Conservation (phyloP, 768 basidiomycete genomes). For the Floccularia luteovirens region DNA sequence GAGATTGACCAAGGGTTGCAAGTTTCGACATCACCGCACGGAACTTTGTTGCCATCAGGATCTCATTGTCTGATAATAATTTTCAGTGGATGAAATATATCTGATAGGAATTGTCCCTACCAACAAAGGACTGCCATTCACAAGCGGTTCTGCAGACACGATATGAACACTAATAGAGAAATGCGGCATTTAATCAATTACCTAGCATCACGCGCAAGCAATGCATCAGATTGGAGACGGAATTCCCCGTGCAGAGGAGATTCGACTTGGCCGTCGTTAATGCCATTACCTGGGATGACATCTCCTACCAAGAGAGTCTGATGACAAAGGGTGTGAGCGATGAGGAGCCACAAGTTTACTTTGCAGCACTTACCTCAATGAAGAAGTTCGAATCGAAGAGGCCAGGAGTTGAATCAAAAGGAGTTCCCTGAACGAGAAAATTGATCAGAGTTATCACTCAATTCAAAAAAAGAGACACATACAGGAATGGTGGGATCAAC, state of each 20-base stretch:
- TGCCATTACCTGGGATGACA: conserved; percentile 15
- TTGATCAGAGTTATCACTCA: conserved; percentile 4
- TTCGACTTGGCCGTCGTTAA: conserved; percentile 14
- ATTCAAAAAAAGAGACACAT: not conserved
- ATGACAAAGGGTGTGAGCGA: not conserved
- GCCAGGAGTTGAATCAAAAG: conserved; percentile 22
- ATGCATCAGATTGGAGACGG: conserved; percentile 20
- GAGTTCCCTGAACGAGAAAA: conserved; percentile 11
- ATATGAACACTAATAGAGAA: not conserved
- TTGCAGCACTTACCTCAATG: conserved; percentile 12
- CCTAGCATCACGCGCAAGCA: conserved; percentile 16
- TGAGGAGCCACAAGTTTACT: not conserved
- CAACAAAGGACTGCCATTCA: conserved; percentile 29
- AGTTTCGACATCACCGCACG: conserved; percentile 22
- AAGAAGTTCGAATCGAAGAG: conserved; percentile 24
- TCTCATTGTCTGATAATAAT: conserved; percentile 12
- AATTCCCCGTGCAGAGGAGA: conserved; percentile 21
- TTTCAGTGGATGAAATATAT: not conserved
- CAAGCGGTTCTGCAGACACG: conserved; percentile 22
- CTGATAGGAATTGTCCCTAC: conserved; percentile 7
- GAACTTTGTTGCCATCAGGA: conserved; percentile 16
- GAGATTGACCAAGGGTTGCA: conserved; percentile 17
- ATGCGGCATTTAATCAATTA: not conserved
- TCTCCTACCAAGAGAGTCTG: conserved; percentile 19
- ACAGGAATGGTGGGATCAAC: conserved; percentile 15